Conservation (phyloP, 805 yeast genomes). For the Pichia thaimueangensis region DNA sequence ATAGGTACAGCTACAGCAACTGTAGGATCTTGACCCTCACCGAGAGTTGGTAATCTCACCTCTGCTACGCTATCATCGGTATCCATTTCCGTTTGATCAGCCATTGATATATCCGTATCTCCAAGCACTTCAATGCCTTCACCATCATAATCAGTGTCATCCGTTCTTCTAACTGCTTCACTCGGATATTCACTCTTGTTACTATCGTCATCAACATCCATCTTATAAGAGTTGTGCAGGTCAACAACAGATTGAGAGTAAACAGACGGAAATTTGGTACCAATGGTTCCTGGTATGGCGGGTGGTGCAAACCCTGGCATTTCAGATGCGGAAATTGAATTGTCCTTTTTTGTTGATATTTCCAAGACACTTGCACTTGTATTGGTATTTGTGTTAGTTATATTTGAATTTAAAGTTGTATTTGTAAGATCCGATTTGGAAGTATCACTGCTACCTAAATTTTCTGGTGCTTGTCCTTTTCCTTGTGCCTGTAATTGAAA, state of each 20-base stretch:
- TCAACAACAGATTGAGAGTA: slow-evolving; percentile 6
- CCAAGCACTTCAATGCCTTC: background rate
- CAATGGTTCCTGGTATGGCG: background rate
- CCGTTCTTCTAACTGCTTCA: background rate
- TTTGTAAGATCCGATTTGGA: too few relatives aligned
- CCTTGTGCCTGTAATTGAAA: too few relatives aligned
- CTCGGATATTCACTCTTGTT: background rate
- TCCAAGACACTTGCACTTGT: background rate
- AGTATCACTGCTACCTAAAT: too few relatives aligned
- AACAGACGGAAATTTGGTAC: slow-evolving; percentile 1
- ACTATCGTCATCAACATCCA: background rate
- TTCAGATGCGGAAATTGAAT: too few relatives aligned
- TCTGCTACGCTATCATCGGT: too few relatives aligned
- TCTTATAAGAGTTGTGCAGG: background rate
- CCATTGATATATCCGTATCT: background rate
- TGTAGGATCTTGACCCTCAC: background rate
- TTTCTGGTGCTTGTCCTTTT: too few relatives aligned
- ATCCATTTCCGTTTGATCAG: too few relatives aligned
- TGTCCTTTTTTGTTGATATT: too few relatives aligned
- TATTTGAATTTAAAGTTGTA: background rate
- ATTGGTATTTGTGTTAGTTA: background rate
- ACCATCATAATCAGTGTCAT: background rate
- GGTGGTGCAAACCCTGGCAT: slow-evolving; percentile 4
- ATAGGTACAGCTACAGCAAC: slow-evolving; percentile 2
- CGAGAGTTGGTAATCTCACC: too few relatives aligned